Evolutionary conservation across 2,329 filamentous ascomycete species (phyloP), one percentile per base, ranked within the genome.

Genomic region (Gremmenia infestans): DNA sequence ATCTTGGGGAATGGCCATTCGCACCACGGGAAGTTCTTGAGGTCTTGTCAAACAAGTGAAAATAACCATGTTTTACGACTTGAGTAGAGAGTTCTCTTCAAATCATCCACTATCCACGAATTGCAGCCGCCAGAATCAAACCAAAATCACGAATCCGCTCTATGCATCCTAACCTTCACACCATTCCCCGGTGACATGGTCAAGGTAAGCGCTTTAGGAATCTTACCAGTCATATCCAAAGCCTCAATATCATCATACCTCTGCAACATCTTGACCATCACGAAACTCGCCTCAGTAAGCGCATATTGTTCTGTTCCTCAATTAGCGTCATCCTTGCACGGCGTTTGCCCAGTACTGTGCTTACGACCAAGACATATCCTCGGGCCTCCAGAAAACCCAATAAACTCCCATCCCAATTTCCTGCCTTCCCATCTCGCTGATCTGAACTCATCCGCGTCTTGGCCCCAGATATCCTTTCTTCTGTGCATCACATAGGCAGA

Each of bases 351-450:
- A 28, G 25, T 28, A 28, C 25, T 8, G 25, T 43, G 72, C 70
- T 63, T 60, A 67, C 52, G 71, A 62, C 89, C 89, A 1, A 94
- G 86, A 58, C 87, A 90, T 0, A 86, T 79, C 5, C 87, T 73
- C 0, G 87, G 84, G 0, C 87, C 87, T 15, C 83, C 75, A 63
- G 84, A 88, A 67, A 94, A 94, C 0, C 86, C 86, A 49, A 89
- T 86, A 57, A 89, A 90, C 0, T 89, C 89, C 73, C 93, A 89
- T 32, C 81, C 73, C 0, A 82, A 60, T 0, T 86, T 91, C 3
- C 81, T 64, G n/a, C 77, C 76, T 40, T 70, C 71, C 89, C 89
- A 95, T 14, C 90, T 77, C 70, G 89, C 87, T 0, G 90, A 90
- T 2, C 78, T 74, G 72, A 91, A 94, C 2, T 82, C 77, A 19